phyloP scores from a whole-genome alignment of 2,329 filamentous ascomycete genomes.

The Talaromyces marneffei region DNA sequence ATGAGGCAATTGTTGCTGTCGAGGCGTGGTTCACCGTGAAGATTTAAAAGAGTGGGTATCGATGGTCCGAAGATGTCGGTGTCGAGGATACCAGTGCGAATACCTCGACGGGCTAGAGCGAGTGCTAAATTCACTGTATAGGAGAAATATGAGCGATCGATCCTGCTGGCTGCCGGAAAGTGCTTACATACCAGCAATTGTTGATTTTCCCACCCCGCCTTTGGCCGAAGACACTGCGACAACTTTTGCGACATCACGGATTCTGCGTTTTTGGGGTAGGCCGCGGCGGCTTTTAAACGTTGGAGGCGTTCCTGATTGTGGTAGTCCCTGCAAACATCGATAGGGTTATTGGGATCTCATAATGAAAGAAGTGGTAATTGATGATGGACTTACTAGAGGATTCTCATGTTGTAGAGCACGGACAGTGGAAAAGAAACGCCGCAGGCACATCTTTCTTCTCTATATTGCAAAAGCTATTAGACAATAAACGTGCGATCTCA shows the following conservation, averaged over 20 bases:
- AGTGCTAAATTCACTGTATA: slow-evolving; percentile 68
- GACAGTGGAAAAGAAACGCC: slow-evolving; percentile 52
- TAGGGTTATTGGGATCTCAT: not conserved
- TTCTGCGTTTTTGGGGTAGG: slow-evolving; percentile 72
- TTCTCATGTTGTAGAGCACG: slow-evolving; percentile 69
- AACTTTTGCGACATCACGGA: slow-evolving; percentile 81
- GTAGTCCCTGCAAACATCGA: slow-evolving; percentile 61
- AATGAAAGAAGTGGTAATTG: not conserved
- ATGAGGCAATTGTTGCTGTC: slow-evolving; percentile 68
- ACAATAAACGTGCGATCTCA: not conserved
- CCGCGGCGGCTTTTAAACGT: slow-evolving; percentile 69
- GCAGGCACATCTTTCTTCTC: slow-evolving; percentile 26
- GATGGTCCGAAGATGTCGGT: slow-evolving; percentile 96
- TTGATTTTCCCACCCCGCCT: slow-evolving; percentile 96
- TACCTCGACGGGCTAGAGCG: slow-evolving; percentile 73
- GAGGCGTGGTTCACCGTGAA: slow-evolving; percentile 71
- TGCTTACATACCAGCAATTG: slow-evolving; percentile 62
- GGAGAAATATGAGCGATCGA: not conserved
- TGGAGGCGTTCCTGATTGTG: slow-evolving; percentile 64
- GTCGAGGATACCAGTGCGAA: slow-evolving; percentile 81
- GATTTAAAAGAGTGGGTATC: slow-evolving; percentile 80
- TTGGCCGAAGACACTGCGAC: slow-evolving; percentile 96
- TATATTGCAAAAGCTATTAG: not conserved
- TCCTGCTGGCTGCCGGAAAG: not conserved
- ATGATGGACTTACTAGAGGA: slow-evolving; percentile 58